Percentiles rank a stretch among this genome's conserved stretches.
Evolutionary conservation across 2,329 filamentous ascomycete species (phyloP).

Genomic region (Rhinocladiella similis): DNA sequence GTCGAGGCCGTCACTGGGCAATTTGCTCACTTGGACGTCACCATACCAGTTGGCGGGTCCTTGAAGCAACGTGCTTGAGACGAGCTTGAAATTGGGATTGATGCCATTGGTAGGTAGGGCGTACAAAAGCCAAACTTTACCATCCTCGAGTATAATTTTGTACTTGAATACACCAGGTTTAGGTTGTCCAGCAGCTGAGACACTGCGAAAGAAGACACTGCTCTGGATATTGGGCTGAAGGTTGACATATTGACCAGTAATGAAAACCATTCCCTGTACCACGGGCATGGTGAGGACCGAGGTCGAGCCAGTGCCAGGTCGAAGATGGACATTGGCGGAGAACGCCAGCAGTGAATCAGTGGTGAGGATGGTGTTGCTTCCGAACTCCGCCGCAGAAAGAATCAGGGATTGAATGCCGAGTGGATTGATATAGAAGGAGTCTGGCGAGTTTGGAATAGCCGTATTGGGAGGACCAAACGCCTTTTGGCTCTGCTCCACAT

Average conservation of each 20-base stretch:
- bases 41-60: conserved; percentile 71
- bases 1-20: conserved; percentile 63
- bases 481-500: conserved; percentile 67
- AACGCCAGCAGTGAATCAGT: conserved; percentile 56
- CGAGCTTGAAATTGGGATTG: conserved; percentile 65
- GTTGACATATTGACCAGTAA: conserved; percentile 74
- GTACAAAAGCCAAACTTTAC: conserved; percentile 78
- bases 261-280: conserved; percentile 85
- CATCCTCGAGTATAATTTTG: conserved; percentile 69
- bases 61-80: conserved; percentile 65
- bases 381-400: conserved; percentile 75
- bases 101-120: conserved; percentile 59
- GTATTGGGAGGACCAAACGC: conserved; percentile 62
- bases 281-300: conserved; percentile 74
- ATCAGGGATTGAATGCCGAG: conserved; percentile 78
- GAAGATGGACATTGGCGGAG: conserved; percentile 68
- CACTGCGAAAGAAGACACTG: conserved; percentile 69
- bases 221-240: conserved; percentile 72
- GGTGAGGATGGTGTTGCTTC: conserved; percentile 56
- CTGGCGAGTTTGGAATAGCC: conserved; percentile 56
- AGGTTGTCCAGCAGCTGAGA: conserved; percentile 56
- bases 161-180: conserved; percentile 74
- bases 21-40: conserved; percentile 79
- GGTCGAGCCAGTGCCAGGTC: conserved; percentile 50
- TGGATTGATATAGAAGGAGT: conserved; percentile 76